Evolutionary conservation across 2,329 filamentous ascomycete genomes (phyloP), one percentile per base, ranked within the genome.

Genomic region (Cladophialophora bantiana): DNA sequence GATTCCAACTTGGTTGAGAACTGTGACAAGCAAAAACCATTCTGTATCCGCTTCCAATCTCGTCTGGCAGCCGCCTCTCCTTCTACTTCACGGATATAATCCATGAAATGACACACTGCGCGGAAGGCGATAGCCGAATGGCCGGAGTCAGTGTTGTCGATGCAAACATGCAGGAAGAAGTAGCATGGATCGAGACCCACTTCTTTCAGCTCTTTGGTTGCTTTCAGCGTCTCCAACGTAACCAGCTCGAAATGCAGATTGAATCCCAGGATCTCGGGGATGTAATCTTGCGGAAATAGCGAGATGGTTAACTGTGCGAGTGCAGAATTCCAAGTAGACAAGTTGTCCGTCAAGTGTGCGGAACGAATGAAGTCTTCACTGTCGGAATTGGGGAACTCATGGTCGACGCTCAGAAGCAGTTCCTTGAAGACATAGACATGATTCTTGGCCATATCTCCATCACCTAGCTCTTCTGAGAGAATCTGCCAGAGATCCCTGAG

Each of bases 181-280:
- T 42, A 42, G 15, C 13, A 42, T 42, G 40, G 40, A 42, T 42
- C 40, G 40, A 42, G 40, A n/a, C 40, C 40, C 13, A 42, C 40
- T 42, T 42, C 40, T 15, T 42, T 42, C 40, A 42, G 15, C 40
- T 42, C 40, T 42, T 42, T 42, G 40, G 40, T 42, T n/a, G 40
- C 40, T 42, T 42, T 42, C 40, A 42, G 13, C 4, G 40, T 42
- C 40, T 42, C 40, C 40, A 42, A 7, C 15, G 40, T 42, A 4
- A 42, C 40, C 15, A 42, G 40, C 40, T 42, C 40, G 40, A 42
- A 42, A 42, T 42, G 40, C 13, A 42, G 40, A 42, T 42, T 42
- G 7, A 42, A 42, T n/a, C 40, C 40, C 13, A 42, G 40, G n/a
- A 42, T 42, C 40, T 42, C 40, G 40, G 40, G 40, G 15, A 42